These are phyloP conservation scores for Malus sylvestris DNA, from an alignment of 306 rosid genomes.

Conservation along the genomic window DNA sequence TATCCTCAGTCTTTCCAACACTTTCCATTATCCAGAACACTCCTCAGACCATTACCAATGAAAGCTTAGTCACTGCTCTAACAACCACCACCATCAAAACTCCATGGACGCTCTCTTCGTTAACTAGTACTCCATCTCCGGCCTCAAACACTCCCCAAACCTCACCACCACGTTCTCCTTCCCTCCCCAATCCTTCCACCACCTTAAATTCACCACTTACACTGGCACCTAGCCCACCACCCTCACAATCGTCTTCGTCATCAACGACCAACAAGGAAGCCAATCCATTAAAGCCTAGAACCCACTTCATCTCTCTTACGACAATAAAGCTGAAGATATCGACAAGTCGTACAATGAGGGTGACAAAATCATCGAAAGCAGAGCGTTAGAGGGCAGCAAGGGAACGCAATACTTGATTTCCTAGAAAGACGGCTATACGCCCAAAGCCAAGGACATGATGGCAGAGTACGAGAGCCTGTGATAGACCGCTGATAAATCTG, in stretches of 20 bases:
- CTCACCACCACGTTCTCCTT: neutral
- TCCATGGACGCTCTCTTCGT: conserved; percentile 64
- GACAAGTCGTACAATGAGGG: conserved; percentile 72
- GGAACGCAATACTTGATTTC: conserved; percentile 76
- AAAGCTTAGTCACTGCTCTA: neutral
- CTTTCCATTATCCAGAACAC: neutral
- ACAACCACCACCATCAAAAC: neutral
- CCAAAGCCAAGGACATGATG: conserved; percentile 68
- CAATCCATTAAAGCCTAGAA: neutral
- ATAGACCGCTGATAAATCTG: conserved; percentile 75
- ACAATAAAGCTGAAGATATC: neutral
- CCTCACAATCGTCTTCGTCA: conserved; percentile 11
- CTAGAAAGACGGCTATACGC: conserved; percentile 82
- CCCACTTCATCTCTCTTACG: neutral
- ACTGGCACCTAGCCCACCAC: neutral
- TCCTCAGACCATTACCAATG: neutral
- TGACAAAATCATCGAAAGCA: conserved; percentile 65
- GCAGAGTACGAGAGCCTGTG: conserved; percentile 79
- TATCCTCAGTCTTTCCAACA: conserved; percentile 29
- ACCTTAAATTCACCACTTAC: conserved; percentile 18
- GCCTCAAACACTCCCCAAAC: conserved; percentile 38
- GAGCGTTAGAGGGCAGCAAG: conserved; percentile 33
- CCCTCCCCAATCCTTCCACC: conserved; percentile 12
- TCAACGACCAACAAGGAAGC: conserved; percentile 33
- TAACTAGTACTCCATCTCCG: conserved; percentile 45